Evolutionary conservation across 805 yeast species (phyloP).

Genomic region (Candida succiphila): DNA sequence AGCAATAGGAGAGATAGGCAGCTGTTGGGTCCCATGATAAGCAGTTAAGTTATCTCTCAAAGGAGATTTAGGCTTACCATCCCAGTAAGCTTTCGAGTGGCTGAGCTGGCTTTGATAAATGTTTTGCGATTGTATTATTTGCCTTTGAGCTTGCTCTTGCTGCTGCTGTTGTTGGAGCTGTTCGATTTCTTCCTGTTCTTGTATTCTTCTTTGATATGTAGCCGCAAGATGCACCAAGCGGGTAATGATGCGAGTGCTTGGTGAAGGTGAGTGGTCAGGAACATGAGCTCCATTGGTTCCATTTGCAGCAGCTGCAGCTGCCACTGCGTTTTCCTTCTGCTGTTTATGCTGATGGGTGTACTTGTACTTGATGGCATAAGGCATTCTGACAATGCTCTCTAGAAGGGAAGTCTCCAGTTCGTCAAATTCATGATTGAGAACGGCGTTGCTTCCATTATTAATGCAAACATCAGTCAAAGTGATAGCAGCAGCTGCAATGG

Average conservation of each 20-base stretch:
- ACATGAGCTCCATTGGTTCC: too few species aligned
- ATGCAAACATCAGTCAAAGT: conserved; percentile 25
- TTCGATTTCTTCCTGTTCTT: conserved; percentile 6
- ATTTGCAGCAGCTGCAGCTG: too few species aligned
- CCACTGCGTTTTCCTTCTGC: too few species aligned
- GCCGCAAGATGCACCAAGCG: conserved; percentile 17
- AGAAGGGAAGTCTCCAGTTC: conserved; percentile 18
- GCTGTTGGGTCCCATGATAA: conserved; percentile 11
- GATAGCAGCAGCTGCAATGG: conserved; percentile 43
- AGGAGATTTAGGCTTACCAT: conserved; percentile 6
- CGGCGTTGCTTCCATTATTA: conserved; percentile 18
- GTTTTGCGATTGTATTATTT: background rate
- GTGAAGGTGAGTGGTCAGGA: too few species aligned
- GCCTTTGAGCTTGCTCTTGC: background rate
- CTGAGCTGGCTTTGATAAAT: conserved; percentile 1
- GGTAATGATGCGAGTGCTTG: conserved; percentile 11
- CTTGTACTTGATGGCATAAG: conserved; percentile 16
- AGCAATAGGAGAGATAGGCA: conserved; percentile 20
- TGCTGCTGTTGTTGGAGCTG: background rate
- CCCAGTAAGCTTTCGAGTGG: conserved; percentile 3
- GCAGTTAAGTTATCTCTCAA: too few species aligned
- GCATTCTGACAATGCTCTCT: conserved; percentile 13
- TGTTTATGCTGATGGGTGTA: too few species aligned
- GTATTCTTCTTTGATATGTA: conserved; percentile 14
- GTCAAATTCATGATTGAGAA: conserved; percentile 26